Evolutionary conservation across 2,329 filamentous ascomycete species (phyloP).

Genomic region (Paraphoma chrysanthemicola): DNA sequence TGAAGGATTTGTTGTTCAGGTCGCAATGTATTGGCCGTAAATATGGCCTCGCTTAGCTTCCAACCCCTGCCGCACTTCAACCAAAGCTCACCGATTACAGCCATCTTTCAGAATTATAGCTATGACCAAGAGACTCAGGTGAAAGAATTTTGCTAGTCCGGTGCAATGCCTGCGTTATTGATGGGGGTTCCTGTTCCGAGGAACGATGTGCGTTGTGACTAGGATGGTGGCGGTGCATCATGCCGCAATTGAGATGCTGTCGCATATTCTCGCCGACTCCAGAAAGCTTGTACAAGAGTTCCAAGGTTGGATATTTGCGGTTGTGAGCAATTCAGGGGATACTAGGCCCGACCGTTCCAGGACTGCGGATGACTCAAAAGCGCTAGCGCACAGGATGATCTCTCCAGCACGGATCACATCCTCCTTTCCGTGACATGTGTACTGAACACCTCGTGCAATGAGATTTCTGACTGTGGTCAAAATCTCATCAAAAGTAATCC

Average conservation of each 20-base stretch:
- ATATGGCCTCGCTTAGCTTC: not conserved
- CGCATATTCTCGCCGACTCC: slow-evolving; percentile 69
- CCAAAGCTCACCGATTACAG: too few species aligned
- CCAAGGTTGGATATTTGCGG: slow-evolving; percentile 59
- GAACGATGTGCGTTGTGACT: too few species aligned
- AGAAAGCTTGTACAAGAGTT: slow-evolving; percentile 61
- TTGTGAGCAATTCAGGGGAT: slow-evolving; percentile 54
- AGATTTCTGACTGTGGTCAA: slow-evolving; percentile 15
- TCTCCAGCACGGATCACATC: slow-evolving; percentile 11
- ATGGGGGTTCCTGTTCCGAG: too few species aligned
- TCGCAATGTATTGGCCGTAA: not conserved
- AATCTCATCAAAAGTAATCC: slow-evolving; percentile 15
- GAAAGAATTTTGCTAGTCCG: too few species aligned
- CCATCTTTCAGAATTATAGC: too few species aligned
- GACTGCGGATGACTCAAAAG: slow-evolving; percentile 55
- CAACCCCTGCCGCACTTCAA: not conserved
- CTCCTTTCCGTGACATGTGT: slow-evolving; percentile 13
- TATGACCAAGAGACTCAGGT: too few species aligned
- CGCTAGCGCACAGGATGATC: slow-evolving; percentile 51
- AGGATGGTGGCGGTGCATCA: not conserved
- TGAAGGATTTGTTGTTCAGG: not conserved
- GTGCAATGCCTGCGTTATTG: too few species aligned
- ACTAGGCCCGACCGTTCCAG: slow-evolving; percentile 69
- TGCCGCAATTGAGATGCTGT: slow-evolving; percentile 55
- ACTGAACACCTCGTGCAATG: slow-evolving; percentile 15